phyloP scores from a whole-genome alignment of 345 rosid genomes.

The Citrus trifoliata region DNA sequence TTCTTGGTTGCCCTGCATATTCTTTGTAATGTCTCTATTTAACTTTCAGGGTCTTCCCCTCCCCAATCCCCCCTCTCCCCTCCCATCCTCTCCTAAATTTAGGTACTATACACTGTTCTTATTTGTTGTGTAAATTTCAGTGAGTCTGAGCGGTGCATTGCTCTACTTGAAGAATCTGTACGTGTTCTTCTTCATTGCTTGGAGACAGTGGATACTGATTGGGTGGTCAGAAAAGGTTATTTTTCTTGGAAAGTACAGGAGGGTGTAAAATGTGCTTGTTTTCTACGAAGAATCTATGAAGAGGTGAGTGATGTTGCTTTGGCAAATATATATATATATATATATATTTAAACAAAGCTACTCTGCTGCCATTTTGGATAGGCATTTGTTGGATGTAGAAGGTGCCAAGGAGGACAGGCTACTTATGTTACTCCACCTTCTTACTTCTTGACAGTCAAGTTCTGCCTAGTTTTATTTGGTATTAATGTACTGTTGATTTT shows the following conservation, averaged over 20 bases:
- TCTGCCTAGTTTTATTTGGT: background rate
- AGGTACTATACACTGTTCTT: conserved; percentile 13
- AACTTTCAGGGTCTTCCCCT: background rate
- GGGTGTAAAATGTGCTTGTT: conserved; percentile 69
- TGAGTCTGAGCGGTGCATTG: conserved; percentile 60
- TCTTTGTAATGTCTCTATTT: background rate
- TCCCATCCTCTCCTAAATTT: background rate
- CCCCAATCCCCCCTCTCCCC: background rate
- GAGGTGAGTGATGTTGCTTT: conserved; percentile 54
- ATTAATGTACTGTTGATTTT: background rate
- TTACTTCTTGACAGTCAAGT: background rate
- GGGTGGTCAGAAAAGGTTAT: conserved; percentile 25
- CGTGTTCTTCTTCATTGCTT: conserved; percentile 63
- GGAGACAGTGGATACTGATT: conserved; percentile 51
- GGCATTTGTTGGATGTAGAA: background rate
- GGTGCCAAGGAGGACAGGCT: background rate
- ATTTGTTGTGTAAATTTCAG: conserved; percentile 40
- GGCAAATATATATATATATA: background rate
- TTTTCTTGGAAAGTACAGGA: conserved; percentile 56
- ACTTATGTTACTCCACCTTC: background rate
- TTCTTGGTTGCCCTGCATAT: background rate
- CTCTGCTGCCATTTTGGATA: background rate
- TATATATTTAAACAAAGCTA: background rate
- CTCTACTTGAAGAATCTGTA: conserved; percentile 70
- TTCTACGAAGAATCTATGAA: conserved; percentile 84